A percentile compares a stretch with the other conserved stretches of the same genome.
Evolutionary conservation across 768 basidiomycete species (phyloP).

Genomic region (Solioccasus polychromus): DNA sequence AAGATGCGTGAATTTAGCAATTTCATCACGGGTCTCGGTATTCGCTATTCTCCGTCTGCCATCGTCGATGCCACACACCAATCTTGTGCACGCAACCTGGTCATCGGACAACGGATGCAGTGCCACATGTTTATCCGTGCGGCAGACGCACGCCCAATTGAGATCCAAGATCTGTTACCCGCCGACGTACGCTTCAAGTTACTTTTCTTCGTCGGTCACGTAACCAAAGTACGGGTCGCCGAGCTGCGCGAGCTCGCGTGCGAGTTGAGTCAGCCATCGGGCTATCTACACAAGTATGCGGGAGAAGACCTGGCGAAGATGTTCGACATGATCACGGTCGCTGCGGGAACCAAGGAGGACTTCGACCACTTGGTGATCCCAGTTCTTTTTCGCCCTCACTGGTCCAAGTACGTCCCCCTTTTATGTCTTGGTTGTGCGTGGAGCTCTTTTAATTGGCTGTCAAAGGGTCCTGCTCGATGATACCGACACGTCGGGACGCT

Average conservation of each 20-base stretch:
- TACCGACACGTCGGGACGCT: conserved; percentile 19
- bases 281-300: conserved; percentile 29
- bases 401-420: conserved; percentile 34
- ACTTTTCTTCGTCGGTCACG: conserved; percentile 30
- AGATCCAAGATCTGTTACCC: conserved; percentile 39
- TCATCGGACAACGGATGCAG: conserved; percentile 36
- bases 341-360: conserved; percentile 27
- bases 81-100: conserved; percentile 25
- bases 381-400: conserved; percentile 21
- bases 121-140: conserved; percentile 33
- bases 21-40: conserved; percentile 36
- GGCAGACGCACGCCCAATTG: conserved; percentile 32
- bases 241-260: conserved; percentile 24
- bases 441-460: background rate
- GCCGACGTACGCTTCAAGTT: conserved; percentile 36
- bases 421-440: no score
- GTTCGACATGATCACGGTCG: conserved; percentile 28
- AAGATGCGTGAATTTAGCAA: conserved; percentile 34
- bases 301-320: conserved; percentile 17
- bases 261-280: conserved; percentile 19
- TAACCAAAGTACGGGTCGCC: conserved; percentile 16
- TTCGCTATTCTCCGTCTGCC: conserved; percentile 36
- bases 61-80: conserved; percentile 32
- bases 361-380: conserved; percentile 33
- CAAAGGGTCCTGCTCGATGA: conserved; percentile 33